Evolutionary conservation across 2,329 filamentous ascomycete genomes (phyloP), one percentile per base, ranked within the genome.

Genomic region (Penicillium paneum): DNA sequence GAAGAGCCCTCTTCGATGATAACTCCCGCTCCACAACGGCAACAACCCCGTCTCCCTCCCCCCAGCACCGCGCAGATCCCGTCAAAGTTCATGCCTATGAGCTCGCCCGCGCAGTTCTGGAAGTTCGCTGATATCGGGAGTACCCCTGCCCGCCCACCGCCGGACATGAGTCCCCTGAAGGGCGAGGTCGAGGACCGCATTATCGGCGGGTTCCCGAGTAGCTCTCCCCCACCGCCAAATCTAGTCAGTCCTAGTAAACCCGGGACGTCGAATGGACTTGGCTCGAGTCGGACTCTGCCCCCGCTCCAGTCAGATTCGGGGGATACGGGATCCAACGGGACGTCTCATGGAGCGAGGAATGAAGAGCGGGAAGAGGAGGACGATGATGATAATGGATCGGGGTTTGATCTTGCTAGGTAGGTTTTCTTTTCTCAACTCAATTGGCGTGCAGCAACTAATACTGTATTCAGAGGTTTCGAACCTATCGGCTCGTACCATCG

Each of bases 61-160:
- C 78, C 78, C 0, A 79, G 76, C 60, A 79, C 78, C 2, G 74
- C 76, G 3, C 76, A 78, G 51, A 72, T 78, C 15, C 78, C 78
- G 1, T 78, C 76, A 19, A 79, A 78, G 58, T 79, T 79, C 62
- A 79, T 80, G 77, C 76, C 76, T 5, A 76, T 79, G 69, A 79
- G 77, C 55, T 79, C 76, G 5, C 78, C 78, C 1, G 77, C 77
- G 5, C 76, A 79, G 40, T 80, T 79, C 62, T 80, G 77, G 77
- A 79, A 78, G 51, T 76, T 77, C 39, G 74, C 73, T 19, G 73
- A 75, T 54, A 76, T 78, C 50, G 74, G 74, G 12, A 77, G 74
- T 58, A 78, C 75, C 1, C 75, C 76, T n/a, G 75, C 73, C 5
- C 65, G 70, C 12, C 69, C 70, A 0, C 67, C 72, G 15, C 72